Conservation (phyloP, 23 red algal species). For the Gracilariopsis chorda region DNA sequence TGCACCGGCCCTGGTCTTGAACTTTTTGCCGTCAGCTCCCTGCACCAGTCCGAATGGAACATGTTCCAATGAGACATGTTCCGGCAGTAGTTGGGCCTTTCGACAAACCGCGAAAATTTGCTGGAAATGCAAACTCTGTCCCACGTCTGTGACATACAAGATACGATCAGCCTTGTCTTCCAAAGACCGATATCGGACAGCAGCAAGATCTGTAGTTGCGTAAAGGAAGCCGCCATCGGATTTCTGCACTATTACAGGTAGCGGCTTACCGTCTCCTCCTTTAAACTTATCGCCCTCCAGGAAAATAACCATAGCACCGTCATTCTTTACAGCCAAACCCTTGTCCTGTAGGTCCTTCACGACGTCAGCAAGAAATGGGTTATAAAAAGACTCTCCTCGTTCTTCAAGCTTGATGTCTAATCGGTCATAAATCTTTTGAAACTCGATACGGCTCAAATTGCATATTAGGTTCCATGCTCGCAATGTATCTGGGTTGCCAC, state of each 20-base stretch:
- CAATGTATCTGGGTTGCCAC: conserved; percentile 78
- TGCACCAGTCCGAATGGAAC: conserved; percentile 98
- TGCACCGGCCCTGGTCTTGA: conserved; percentile 95
- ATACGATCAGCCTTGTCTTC: conserved; percentile 90
- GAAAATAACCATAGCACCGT: conserved; percentile 93
- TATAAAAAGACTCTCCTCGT: conserved; percentile 97
- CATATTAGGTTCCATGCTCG: conserved; percentile 91
- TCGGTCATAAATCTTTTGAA: conserved; percentile 93
- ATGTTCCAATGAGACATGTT: conserved; percentile 82
- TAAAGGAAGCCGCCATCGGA: conserved; percentile 95
- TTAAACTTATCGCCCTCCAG: conserved; percentile 85
- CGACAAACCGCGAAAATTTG: conserved; percentile 96
- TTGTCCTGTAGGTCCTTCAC: conserved; percentile 58
- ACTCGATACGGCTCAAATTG: conserved; percentile 86
- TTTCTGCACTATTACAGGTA: conserved; percentile 94
- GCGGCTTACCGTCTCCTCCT: conserved; percentile 77
- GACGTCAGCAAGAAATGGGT: conserved; percentile 78
- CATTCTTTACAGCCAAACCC: conserved; percentile 72
- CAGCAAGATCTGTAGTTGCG: conserved; percentile 97
- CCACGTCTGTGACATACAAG: conserved; percentile 97
- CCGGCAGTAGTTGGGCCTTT: conserved; percentile 60
- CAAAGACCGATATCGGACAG: conserved; percentile 80
- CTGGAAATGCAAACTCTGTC: conserved; percentile 94
- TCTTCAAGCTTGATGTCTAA: conserved; percentile 82
- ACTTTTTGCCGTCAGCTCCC: conserved; percentile 99